A percentile compares a stretch with the other conserved stretches of the same genome.
These are phyloP conservation scores for Microthlaspi erraticum DNA, from an alignment of 345 rosid genomes.

Conservation along the genomic window DNA sequence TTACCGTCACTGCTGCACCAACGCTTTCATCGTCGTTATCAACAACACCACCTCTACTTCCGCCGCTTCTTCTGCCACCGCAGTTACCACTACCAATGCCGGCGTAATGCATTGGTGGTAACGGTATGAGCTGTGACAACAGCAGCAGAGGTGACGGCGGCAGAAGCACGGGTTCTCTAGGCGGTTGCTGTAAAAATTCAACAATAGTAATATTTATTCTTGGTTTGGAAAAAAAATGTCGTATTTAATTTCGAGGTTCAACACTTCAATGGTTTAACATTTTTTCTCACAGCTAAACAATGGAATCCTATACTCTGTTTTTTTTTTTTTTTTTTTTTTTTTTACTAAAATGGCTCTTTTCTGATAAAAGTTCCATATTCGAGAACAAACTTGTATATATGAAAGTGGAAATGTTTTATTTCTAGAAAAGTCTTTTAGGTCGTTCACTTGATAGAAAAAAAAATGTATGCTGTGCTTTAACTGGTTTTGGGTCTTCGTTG, in stretches of 20 bases:
- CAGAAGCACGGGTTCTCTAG: neutral
- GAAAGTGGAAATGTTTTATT: neutral
- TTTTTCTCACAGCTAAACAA: neutral
- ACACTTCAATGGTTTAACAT: neutral
- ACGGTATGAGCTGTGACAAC: neutral
- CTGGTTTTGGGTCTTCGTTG: neutral
- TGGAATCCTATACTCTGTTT: neutral
- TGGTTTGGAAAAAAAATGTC: neutral
- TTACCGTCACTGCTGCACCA: neutral
- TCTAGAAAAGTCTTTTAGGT: neutral
- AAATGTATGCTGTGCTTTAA: too few relatives aligned
- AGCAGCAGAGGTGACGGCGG: neutral
- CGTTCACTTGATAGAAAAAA: neutral
- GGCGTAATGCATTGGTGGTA: too few relatives aligned
- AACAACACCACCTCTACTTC: neutral
- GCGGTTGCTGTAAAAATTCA: slow-evolving; percentile 4
- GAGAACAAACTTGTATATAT: neutral
- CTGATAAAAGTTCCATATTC: neutral
- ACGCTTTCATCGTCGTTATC: neutral
- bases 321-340: neutral
- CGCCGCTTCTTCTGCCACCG: neutral
- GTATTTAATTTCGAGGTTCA: neutral
- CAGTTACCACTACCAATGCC: neutral
- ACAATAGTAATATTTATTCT: neutral
- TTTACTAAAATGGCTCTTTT: too few relatives aligned